Base-by-base conservation (phyloP, 108 stramenopile species). In the Aurantiochytrium sp. region DNA sequence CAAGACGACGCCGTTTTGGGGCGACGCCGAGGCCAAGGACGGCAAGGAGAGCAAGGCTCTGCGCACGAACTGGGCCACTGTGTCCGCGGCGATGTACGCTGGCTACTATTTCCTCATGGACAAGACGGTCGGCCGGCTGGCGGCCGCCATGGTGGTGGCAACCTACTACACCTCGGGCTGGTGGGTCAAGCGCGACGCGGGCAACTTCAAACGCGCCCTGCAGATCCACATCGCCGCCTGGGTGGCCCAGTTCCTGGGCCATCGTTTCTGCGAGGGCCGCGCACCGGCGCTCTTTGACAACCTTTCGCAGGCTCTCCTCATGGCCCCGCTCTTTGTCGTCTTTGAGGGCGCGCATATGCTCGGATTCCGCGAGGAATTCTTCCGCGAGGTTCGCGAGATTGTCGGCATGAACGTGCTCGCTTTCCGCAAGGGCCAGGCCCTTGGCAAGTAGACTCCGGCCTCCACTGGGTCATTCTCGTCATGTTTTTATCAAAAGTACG, bases 241-340 rank as follows among this genome's bases (percentile, higher is more conserved):
- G 86, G 27, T 87, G 4, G 86, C 86, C 30, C 86, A 87, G 86
- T 87, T 87, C 68, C 52, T 54, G 10, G 55, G 55, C 22, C 86
- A 87, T 30, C 22, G 55, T 27, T 52, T 87, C 27, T 52, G 52
- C 68, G 86, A 87, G 68, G 55, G 55, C 55, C 55, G 86, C 39
- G 36, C 55, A 10, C 86, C 86, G 5, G 86, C 86, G 21, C 68
- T 87, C 22, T 45, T 87, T 10, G 86, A 87, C 2, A 87, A 87
- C 68, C 86, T 87, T 4, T 65, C 37, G 6, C n/a, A 55, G 37
- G 85, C 85, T 15, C 10, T 87, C 3, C 34, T 87, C 45, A 87
- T 87, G 86, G 86, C 86, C 17, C 86, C 86, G 4, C 36, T 87
- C 24, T 87, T 87, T 65, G 86, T 87, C 10, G 39, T 87, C 6